Base-by-base conservation (phyloP, 192 early-diverging fungal species). In the Coemansia sp. region DNA sequence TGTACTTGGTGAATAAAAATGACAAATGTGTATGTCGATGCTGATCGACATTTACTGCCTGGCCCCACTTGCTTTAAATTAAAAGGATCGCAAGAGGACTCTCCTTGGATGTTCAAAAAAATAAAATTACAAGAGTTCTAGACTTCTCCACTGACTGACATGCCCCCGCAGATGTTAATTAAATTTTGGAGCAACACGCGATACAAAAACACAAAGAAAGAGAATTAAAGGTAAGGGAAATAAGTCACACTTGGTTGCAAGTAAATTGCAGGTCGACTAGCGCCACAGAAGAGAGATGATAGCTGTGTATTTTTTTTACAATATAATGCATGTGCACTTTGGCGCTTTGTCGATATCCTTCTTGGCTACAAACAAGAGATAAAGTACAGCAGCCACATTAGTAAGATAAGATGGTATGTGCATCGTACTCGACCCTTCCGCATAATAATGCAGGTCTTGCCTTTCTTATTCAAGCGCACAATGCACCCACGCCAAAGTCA, bases 301-400 rank as follows among this genome's bases (percentile, higher is more conserved):
- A 42, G 61, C 59, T 15, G 29, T 29, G 34, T 49, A 68, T 65
- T 70, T 72, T 78, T 27, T 27, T 27, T 24, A 83, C 68, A 83
- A 22, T 29, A 83, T 83, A n/a, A 72, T 40, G 63, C 80, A 77
- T 54, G 75, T 72, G 72, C 80, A 83, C 43, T 72, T 83, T 27
- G 80, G 69, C 34, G 72, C 72, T 64, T 72, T 78, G 80, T 77
- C 70, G 31, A 52, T 59, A 36, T 77, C 80, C 70, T 74, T 78
- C 59, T 74, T 73, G 47, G 55, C 80, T 83, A 83, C 70, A 77
- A 20, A n/a, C 13, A 38, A n/a, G 34, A 36, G 3, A 36, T 18
- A 9, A 18, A 34, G 3, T 12, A 12, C 10, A 68, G 31, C 57
- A 1, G 36, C 36, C 36, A 38, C 8, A 38, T 5, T 38, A 7